Conservation (phyloP, 23 red algal genomes). For the Agarophyton chilense region DNA sequence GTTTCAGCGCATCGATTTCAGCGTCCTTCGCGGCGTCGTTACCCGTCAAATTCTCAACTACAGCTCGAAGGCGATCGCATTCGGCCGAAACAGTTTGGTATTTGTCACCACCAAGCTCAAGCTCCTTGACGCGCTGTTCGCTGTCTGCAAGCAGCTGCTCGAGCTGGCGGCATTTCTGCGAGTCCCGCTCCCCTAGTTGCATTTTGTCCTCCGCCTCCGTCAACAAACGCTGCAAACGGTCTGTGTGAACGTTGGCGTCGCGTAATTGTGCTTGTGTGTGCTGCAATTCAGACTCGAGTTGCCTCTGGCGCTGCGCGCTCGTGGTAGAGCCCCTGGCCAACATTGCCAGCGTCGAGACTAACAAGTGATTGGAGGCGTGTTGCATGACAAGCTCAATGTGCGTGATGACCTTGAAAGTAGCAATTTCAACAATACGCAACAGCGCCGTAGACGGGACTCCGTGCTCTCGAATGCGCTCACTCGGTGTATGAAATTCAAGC, state of each 20-base stretch:
- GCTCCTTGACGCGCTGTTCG: background rate
- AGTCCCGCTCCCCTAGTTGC: background rate
- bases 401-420: conserved; percentile 36
- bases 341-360: conserved; percentile 34
- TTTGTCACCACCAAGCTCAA: background rate
- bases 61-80: background rate
- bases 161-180: background rate
- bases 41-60: background rate
- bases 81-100: background rate
- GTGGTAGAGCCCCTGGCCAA: background rate
- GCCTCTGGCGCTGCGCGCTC: background rate
- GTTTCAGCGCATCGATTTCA: background rate
- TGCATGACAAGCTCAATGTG: conserved; percentile 43
- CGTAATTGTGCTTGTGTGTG: background rate
- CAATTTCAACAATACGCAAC: conserved; percentile 35
- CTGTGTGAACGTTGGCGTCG: background rate
- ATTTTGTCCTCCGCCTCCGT: background rate
- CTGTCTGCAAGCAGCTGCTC: background rate
- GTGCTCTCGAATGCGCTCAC: background rate
- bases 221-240: background rate
- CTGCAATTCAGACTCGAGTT: background rate
- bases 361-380: conserved; percentile 11
- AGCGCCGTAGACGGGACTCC: background rate
- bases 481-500: conserved; percentile 1
- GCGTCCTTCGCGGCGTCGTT: background rate